phyloP scores from a whole-genome alignment of 2,329 filamentous ascomycete genomes.

The Ophiostoma novo-ulmi region DNA sequence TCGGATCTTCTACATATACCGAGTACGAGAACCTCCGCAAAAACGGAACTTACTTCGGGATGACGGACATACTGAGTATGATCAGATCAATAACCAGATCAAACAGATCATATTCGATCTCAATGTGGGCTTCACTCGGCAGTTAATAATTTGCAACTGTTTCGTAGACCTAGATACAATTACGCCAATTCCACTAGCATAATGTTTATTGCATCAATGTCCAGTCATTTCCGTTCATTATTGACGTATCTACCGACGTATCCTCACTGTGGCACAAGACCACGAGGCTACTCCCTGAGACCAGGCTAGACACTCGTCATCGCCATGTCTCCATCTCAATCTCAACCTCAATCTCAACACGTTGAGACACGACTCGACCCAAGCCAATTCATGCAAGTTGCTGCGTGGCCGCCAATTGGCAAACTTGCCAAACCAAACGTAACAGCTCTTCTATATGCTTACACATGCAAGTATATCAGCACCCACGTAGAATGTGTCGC shows the following conservation, averaged over 20 bases:
- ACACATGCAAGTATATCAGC: background rate
- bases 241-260: background rate
- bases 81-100: background rate
- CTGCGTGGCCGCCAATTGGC: background rate
- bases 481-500: background rate
- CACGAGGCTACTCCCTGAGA: background rate
- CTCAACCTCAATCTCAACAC: background rate
- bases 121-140: background rate
- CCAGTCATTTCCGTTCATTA: background rate
- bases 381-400: background rate
- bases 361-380: background rate
- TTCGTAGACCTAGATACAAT: background rate
- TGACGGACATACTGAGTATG: background rate
- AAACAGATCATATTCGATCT: background rate
- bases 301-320: background rate
- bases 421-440: background rate
- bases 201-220: background rate
- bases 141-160: background rate
- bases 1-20: background rate
- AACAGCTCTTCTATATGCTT: background rate
- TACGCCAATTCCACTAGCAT: background rate
- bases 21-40: background rate
- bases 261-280: background rate
- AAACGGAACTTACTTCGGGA: background rate
- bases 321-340: background rate